Conservation (phyloP, 2,329 filamentous ascomycete genomes). For the Cylindrodendrum hubeiense region DNA sequence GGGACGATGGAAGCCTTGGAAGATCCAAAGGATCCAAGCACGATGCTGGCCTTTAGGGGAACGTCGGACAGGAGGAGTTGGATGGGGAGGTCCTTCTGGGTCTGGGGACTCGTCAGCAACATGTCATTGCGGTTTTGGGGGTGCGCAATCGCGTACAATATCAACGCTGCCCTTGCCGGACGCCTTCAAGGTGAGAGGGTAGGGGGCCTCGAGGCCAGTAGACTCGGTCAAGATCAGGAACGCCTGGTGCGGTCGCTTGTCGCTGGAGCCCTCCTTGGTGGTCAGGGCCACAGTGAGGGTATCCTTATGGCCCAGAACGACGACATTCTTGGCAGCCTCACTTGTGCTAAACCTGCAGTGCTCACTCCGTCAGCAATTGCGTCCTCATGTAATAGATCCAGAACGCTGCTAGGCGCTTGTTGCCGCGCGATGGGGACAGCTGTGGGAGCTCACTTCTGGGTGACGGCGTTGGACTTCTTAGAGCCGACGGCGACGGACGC, state of each 20-base stretch:
- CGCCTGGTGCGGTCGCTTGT: constrained; percentile 91
- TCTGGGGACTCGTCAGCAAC: constrained; percentile 63
- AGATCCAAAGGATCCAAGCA: constrained; percentile 88
- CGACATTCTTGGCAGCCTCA: constrained; percentile 70
- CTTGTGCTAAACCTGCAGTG: constrained; percentile 67
- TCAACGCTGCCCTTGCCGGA: constrained; percentile 88
- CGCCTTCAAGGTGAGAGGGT: constrained; percentile 85
- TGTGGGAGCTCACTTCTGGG: constrained; percentile 71
- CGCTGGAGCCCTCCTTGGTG: constrained; percentile 80
- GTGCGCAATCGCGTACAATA: constrained; percentile 70
- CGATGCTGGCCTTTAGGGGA: constrained; percentile 82
- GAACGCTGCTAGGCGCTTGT: not conserved
- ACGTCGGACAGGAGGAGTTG: constrained; percentile 79
- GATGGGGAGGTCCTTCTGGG: constrained; percentile 87
- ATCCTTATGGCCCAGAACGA: constrained; percentile 76
- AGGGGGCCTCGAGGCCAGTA: constrained; percentile 87
- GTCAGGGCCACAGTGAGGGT: constrained; percentile 87
- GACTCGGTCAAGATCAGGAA: constrained; percentile 87
- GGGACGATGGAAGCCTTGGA: constrained; percentile 75
- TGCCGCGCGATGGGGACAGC: not conserved
- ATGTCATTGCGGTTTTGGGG: not conserved
- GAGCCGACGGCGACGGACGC: constrained; percentile 73
- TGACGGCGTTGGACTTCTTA: constrained; percentile 73
- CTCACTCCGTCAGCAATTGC: constrained; percentile 37
- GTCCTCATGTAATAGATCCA: not conserved